phyloP scores from a whole-genome alignment of 192 early-diverging fungal species.

The Geranomyces michiganensis region DNA sequence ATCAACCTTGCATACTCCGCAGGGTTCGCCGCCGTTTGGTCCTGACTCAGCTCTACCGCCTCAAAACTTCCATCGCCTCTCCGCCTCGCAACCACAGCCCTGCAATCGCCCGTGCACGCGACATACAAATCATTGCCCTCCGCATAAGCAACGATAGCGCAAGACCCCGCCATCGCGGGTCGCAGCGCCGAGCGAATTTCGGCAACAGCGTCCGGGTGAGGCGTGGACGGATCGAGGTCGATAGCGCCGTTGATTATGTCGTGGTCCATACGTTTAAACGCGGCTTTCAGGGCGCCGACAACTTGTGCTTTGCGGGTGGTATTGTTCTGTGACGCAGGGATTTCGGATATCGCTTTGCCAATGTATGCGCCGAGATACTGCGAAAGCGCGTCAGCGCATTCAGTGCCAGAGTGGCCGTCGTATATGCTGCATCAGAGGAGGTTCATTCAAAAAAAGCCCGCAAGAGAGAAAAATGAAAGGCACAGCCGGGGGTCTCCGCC shows the following conservation, averaged over 20 bases:
- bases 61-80: constrained; percentile 39
- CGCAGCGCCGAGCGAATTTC: constrained; percentile 22
- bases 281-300: constrained; percentile 41
- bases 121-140: constrained; percentile 55
- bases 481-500: too few relatives aligned
- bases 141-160: constrained; percentile 52
- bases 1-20: constrained; percentile 50
- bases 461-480: neutral
- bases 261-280: constrained; percentile 49
- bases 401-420: constrained; percentile 57
- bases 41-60: constrained; percentile 40
- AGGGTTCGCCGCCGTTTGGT: constrained; percentile 50
- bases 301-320: constrained; percentile 34
- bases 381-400: constrained; percentile 47
- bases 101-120: constrained; percentile 52
- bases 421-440: constrained; percentile 40
- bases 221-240: constrained; percentile 6
- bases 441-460: neutral
- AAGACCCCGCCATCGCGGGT: constrained; percentile 48
- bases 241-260: constrained; percentile 53
- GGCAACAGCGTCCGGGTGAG: constrained; percentile 6
- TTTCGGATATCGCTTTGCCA: constrained; percentile 33
- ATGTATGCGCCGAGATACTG: constrained; percentile 49
- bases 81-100: constrained; percentile 50
- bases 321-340: neutral